Evolutionary conservation across 768 basidiomycete genomes (phyloP), one percentile per base, ranked within the genome.

Genomic region (Agrocybe pediades): DNA sequence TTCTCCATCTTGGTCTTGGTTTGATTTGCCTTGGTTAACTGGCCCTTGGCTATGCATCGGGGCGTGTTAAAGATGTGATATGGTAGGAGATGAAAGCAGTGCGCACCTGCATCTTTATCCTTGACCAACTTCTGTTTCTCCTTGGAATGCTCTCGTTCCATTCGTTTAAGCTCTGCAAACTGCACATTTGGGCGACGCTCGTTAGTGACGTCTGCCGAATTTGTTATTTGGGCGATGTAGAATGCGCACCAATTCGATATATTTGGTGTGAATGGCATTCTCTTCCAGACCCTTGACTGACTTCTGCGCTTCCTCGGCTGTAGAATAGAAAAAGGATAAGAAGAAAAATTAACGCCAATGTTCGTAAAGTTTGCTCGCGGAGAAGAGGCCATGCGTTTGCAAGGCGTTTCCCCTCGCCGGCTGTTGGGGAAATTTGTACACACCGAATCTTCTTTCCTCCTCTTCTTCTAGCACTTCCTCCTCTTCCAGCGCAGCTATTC

Each of bases 1-100:
- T 88, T 92, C 72, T 95, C 92, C 80, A 94, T 91, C 74, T 89
- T 93, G 27, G 85, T 82, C 75, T 92, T 92, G 26, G 88, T 88
- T 72, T 92, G 88, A 62, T 92, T 93, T 27, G 90, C 86, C 69
- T 95, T 95, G 7, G 89, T 91, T 43, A 93, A 73, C 65, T 92
- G 90, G 56, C 85, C 77, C 68, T 93, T 94, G 49, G 92, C 92
- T 91, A 54, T 46, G 50, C 36, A 26, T 49, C 2, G 13, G 39
- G 42, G 39, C n/a, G n/a, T n/a, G 61, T 36, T 43, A 46, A 47
- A 36, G 17, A 62, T 49, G 20, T 54, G 9, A 45, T 46, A 53
- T 30, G 49, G 25, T 48, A 51, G 47, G 29, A 19, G n/a, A 39
- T 26, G 19, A 41, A 44, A 25, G 40, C 33, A 27, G 25, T 29